phyloP scores from a whole-genome alignment of 176 grass and related monocot genomes.

The Oropetium thomaeum region DNA sequence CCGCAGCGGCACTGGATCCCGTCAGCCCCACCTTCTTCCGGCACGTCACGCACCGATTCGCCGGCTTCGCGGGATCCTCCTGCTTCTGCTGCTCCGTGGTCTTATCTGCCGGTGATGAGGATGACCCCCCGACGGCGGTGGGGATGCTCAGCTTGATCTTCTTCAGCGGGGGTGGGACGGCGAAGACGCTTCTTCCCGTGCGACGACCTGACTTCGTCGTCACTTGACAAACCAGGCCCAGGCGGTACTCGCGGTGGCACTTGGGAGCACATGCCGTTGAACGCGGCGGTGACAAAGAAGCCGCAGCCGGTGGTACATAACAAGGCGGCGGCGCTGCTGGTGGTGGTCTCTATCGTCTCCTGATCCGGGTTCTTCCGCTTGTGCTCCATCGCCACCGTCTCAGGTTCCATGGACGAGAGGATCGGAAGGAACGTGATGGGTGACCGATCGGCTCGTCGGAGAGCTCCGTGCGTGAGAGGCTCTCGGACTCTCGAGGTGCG shows the following conservation, averaged over 20 bases:
- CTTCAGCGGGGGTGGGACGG: neutral
- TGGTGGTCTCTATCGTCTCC: neutral
- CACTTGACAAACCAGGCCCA: no score
- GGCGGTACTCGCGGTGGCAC: slow-evolving; percentile 51
- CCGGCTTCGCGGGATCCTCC: neutral
- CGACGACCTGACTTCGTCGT: neutral
- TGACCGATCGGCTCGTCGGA: neutral
- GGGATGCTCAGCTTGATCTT: neutral
- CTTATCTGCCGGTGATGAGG: neutral
- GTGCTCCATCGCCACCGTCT: neutral
- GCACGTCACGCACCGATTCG: slow-evolving; percentile 52
- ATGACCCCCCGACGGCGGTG: neutral
- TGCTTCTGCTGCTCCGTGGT: neutral
- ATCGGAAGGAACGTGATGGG: neutral
- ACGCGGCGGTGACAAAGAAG: slow-evolving; percentile 52
- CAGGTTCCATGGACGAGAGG: neutral
- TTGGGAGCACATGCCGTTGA: slow-evolving; percentile 57
- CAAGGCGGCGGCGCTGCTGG: neutral
- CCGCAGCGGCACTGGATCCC: slow-evolving; percentile 61
- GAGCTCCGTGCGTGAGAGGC: no score
- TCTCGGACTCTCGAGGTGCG: neutral
- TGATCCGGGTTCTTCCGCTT: slow-evolving; percentile 19
- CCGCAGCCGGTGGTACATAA: slow-evolving; percentile 69
- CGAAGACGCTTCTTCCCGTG: neutral
- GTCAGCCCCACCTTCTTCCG: slow-evolving; percentile 54